Evolutionary conservation across 1,284 basidiomycete species (phyloP).

Genomic region (Phlebopus sp.): DNA sequence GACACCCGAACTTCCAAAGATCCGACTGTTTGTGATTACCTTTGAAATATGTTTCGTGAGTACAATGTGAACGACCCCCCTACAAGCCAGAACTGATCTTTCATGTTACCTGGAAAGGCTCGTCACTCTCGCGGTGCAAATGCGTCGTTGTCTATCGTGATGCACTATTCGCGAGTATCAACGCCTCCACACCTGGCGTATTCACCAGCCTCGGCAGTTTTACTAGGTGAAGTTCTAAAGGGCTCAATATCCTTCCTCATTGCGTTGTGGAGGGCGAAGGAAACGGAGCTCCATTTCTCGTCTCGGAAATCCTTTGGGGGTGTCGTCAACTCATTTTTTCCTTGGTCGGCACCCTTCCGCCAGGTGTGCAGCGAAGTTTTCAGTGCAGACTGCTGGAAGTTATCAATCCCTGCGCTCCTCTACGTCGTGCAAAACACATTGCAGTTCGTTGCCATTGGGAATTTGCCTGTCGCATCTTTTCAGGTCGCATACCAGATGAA

Average conservation of each 20-base stretch:
- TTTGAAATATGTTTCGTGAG: conserved; percentile 64
- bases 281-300: conserved; percentile 37
- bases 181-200: conserved; percentile 75
- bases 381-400: conserved; percentile 92
- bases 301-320: conserved; percentile 47
- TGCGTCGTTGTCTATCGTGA: conserved; percentile 90
- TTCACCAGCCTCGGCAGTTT: conserved; percentile 89
- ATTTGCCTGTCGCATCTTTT: conserved; percentile 90
- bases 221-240: conserved; percentile 93
- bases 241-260: conserved; percentile 84
- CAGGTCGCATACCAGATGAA: conserved; percentile 95
- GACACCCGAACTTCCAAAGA: conserved; percentile 28
- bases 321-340: conserved; percentile 34
- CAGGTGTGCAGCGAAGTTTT: conserved; percentile 58
- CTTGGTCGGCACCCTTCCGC: conserved; percentile 48
- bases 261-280: conserved; percentile 51
- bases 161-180: conserved; percentile 93
- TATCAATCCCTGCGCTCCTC: conserved; percentile 93
- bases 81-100: conserved; percentile 4
- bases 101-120: conserved; percentile 63
- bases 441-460: conserved; percentile 90
- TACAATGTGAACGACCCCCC: conserved; percentile 9
- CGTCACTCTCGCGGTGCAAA: conserved; percentile 95
- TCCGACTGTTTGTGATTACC: conserved; percentile 50
- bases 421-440: conserved; percentile 96